Conservation (phyloP, 169 alveolate species). For the Babesia caballi region DNA sequence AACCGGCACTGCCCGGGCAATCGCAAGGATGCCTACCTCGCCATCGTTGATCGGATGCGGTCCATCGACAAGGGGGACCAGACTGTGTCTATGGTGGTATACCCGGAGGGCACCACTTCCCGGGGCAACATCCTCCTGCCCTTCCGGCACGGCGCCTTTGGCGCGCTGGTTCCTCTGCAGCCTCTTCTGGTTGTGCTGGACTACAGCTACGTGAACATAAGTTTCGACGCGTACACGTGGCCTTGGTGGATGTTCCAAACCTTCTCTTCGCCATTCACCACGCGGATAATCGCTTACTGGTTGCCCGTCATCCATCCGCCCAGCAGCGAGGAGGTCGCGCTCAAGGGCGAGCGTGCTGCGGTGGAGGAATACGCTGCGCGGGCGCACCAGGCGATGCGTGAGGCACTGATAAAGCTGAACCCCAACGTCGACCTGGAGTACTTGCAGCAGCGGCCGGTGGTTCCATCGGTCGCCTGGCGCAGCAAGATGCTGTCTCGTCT, state of each 20-base stretch:
- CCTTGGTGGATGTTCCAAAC: slow-evolving; percentile 2
- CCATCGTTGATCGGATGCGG: slow-evolving; percentile 2
- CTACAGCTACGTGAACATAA: slow-evolving; percentile 6
- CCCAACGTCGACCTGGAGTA: slow-evolving; percentile 10
- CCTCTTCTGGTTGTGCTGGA: slow-evolving; percentile 7
- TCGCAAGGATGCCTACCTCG: not conserved
- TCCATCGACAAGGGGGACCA: not conserved
- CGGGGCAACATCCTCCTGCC: slow-evolving; percentile 16
- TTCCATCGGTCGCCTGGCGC: not conserved
- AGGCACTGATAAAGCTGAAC: slow-evolving; percentile 18
- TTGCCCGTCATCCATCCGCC: slow-evolving; percentile 12
- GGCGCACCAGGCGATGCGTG: slow-evolving; percentile 1
- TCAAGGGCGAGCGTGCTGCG: not conserved
- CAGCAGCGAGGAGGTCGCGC: not conserved
- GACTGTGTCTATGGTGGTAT: not conserved
- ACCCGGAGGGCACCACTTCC: slow-evolving; percentile 16
- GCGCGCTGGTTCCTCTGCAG: slow-evolving; percentile 22
- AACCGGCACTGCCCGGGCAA: not conserved
- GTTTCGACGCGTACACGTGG: slow-evolving; percentile 17
- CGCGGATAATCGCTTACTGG: slow-evolving; percentile 21
- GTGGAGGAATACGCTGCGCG: not conserved
- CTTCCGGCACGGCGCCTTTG: slow-evolving; percentile 17
- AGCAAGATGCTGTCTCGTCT: not conserved
- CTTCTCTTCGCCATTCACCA: not conserved
- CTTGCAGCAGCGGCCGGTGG: not conserved